phyloP scores from a whole-genome alignment of 768 basidiomycete species.

The Amanita fuliginea region DNA sequence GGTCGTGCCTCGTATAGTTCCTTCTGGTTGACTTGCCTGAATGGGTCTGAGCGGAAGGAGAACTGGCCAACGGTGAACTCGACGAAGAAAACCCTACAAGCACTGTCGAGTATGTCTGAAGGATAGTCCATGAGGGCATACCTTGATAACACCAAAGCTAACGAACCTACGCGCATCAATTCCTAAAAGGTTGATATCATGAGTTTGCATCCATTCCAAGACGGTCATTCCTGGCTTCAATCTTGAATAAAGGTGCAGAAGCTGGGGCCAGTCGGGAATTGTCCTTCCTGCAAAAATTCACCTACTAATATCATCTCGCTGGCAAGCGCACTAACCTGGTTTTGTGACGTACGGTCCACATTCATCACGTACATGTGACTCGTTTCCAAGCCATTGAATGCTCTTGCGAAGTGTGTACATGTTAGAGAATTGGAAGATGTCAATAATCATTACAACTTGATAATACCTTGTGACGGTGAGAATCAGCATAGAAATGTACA shows the following conservation, averaged over 20 bases:
- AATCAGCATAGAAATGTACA: neutral
- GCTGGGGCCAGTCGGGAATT: slow-evolving; percentile 77
- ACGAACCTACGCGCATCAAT: slow-evolving; percentile 93
- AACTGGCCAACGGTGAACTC: slow-evolving; percentile 90
- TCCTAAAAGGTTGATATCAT: slow-evolving; percentile 58
- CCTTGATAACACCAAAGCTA: slow-evolving; percentile 96
- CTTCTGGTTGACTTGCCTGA: neutral
- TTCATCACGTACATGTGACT: slow-evolving; percentile 76
- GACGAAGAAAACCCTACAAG: slow-evolving; percentile 73
- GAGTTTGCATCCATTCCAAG: slow-evolving; percentile 76
- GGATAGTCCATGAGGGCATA: slow-evolving; percentile 14
- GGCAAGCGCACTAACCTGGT: slow-evolving; percentile 33
- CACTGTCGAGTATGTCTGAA: neutral
- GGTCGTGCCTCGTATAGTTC: neutral
- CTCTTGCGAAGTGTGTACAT: slow-evolving; percentile 89
- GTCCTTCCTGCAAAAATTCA: slow-evolving; percentile 30
- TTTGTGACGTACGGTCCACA: slow-evolving; percentile 89
- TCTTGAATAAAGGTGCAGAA: slow-evolving; percentile 80
- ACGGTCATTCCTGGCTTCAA: slow-evolving; percentile 77
- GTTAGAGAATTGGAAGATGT: slow-evolving; percentile 97
- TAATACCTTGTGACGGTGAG: slow-evolving; percentile 55
- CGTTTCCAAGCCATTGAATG: slow-evolving; percentile 80
- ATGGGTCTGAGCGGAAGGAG: slow-evolving; percentile 30
- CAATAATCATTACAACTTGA: slow-evolving; percentile 92
- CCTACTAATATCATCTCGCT: neutral